Base-by-base conservation (phyloP, 1,284 basidiomycete genomes). In the Marasmius fiardii region DNA sequence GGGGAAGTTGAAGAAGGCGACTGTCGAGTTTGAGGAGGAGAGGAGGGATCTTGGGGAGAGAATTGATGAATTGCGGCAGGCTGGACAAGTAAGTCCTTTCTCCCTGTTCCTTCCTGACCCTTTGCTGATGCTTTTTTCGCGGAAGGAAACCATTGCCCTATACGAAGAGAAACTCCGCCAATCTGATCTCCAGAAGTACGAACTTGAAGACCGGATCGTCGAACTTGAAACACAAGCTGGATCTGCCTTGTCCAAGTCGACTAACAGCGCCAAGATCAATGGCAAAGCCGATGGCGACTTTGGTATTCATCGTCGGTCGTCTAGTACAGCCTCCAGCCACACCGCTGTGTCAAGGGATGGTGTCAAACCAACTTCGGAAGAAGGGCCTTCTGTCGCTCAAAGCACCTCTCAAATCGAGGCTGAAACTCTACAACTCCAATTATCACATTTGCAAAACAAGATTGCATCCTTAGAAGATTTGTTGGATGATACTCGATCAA, bases 381-480 rank as follows among this genome's bases (percentile, higher is more conserved):
- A 31, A 4, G n/a, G 1, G 3, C 8, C 47, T 11, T 11, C 47
- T 11, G 45, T 55, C 31, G 53, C 61, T 5, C 63, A 68, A 6
- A 72, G 75, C 18, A 76, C 93, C 0, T 83, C 87, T 1, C 86
- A 94, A 65, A 98, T 98, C 64, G 95, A 98, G 72, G 96, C 96
- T 65, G 94, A 98, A 69, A 88, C 85, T 23, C 80, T 97, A 28
- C 85, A 83, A 18, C 94, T 95, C 41, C 94, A 98, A 68, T 79
- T 93, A 24, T 81, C 85, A 53, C 93, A 98, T 68, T 77, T 96
- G 31, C 89, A 93, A 66, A 83, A 81, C 67, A 90, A 90, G 68
- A 80, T 95, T 43, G 71, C 79, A 1, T 75, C 75, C 31, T 77
- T 95, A 60, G 95, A 98, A 66, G 95, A 97, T 65, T 77, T 86